Evolutionary conservation across 352 stramenopile species (phyloP).

Genomic region (Phytophthora pseudosyringae): DNA sequence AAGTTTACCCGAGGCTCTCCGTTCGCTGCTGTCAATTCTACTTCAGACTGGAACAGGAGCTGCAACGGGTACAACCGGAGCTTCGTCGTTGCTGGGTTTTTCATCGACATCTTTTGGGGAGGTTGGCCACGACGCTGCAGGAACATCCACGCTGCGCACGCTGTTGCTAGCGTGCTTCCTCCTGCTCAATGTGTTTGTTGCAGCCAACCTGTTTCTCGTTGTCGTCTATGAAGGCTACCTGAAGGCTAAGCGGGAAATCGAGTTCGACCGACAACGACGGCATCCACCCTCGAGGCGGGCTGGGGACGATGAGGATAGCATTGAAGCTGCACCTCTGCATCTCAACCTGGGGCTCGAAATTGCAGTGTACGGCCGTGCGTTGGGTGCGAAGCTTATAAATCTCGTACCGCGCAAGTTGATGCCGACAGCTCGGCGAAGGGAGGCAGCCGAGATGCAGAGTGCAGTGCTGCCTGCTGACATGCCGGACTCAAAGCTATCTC

Average conservation of each 20-base stretch:
- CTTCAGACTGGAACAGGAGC: constrained; percentile 33
- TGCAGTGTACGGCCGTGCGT: constrained; percentile 3
- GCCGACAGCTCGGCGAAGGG: neutral
- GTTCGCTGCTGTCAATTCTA: constrained; percentile 47
- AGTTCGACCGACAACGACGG: constrained; percentile 13
- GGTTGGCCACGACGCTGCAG: constrained; percentile 30
- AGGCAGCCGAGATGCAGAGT: constrained; percentile 23
- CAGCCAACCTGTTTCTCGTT: constrained; percentile 55
- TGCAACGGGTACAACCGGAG: neutral
- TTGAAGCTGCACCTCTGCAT: constrained; percentile 21
- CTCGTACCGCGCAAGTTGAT: constrained; percentile 1
- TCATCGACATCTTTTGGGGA: constrained; percentile 13
- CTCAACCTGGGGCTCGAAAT: constrained; percentile 13
- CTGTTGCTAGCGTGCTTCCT: constrained; percentile 52
- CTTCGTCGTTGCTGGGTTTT: constrained; percentile 13
- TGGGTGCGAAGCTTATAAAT: constrained; percentile 2
- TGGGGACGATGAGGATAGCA: constrained; percentile 5
- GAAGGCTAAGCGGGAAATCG: constrained; percentile 39
- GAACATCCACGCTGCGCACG: constrained; percentile 34
- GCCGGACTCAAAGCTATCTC: neutral
- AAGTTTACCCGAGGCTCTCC: constrained; percentile 41
- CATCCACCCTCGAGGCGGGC: neutral
- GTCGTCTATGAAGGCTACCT: constrained; percentile 52
- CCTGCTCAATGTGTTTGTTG: constrained; percentile 49
- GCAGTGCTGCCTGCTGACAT: constrained; percentile 16